These are phyloP conservation scores for Pseudogymnoascus sp. DNA, from an alignment of 2,329 filamentous ascomycete genomes.

Conservation along the genomic window DNA sequence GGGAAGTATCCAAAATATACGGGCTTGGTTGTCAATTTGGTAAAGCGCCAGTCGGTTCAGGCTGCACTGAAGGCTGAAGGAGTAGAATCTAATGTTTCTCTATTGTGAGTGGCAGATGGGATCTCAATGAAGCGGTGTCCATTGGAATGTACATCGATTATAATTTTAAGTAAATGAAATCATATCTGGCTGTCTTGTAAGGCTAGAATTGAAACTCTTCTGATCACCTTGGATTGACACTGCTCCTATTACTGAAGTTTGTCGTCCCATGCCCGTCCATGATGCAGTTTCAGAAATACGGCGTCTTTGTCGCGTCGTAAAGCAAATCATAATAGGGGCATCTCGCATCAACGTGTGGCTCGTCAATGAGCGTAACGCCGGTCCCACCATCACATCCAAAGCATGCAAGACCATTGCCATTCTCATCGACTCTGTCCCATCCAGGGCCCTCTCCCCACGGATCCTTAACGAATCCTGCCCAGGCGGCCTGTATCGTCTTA, in stretches of 20 bases:
- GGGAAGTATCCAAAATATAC: slow-evolving; percentile 18
- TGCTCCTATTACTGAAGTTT: background rate
- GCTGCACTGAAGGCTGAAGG: slow-evolving; percentile 12
- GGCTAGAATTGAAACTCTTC: background rate
- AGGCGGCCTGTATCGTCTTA: slow-evolving; percentile 23
- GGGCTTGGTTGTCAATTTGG: slow-evolving; percentile 15
- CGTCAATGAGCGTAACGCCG: background rate
- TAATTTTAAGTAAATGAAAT: background rate
- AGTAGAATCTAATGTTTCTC: slow-evolving; percentile 13
- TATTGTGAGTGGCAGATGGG: background rate
- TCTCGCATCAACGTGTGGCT: background rate
- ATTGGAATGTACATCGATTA: background rate
- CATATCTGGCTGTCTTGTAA: background rate
- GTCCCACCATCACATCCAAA: background rate
- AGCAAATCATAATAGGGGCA: background rate
- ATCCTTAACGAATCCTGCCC: slow-evolving; percentile 25
- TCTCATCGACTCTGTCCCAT: slow-evolving; percentile 15
- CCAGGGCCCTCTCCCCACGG: slow-evolving; percentile 20
- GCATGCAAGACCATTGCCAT: background rate
- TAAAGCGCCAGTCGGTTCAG: slow-evolving; percentile 12
- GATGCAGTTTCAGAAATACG: background rate
- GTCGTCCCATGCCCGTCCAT: background rate
- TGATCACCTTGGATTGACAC: background rate
- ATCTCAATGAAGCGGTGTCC: slow-evolving; percentile 8
- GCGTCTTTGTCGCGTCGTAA: background rate